Evolutionary conservation across 805 yeast species (phyloP), one percentile per base, ranked within the genome.

Genomic region (Wickerhamiella spandovensis): DNA sequence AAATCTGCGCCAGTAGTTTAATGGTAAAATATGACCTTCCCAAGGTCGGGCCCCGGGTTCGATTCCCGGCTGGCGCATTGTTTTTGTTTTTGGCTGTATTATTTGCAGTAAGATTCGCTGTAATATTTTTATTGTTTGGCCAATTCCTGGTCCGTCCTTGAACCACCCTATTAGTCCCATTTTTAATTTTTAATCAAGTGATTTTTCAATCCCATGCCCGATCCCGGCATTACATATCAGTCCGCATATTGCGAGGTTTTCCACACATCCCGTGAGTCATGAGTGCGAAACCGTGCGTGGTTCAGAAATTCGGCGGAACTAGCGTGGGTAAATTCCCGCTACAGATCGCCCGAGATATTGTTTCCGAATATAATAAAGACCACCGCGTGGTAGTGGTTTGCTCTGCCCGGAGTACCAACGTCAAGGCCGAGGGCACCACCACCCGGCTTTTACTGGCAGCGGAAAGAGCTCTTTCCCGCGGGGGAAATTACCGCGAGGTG

Each of bases 291-390:
- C 67, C 46, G 17, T 82, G 90, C 89, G 66, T 84, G 2, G 84
- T 92, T 6, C 98, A 92, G 66, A 92, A 92, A 67, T 92, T 86
- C 61, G 98, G 98, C 46, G 98, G 98, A 49, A 92, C 98, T 15
- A 81, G 92, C 45, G 96, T 92, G 30, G 98, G 98, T 21, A 92
- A 92, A 65, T 89, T 92, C 66, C 85, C 96, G 9, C 79, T 75
- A 48, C 76, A 82, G 56, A 92, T 92, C 50, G 88, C 87, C 24
- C 83, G 84, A 53, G 85, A 87, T 56, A 87, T 92, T 46, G 84
- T 92, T 46, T 54, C 56, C 61, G 77, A 72, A 22, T 86, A 79
- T 63, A 70, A 79, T 35, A 50, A 62, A 43, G 67, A 74, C 39
- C 68, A 69, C 45, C 74, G 82, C 50, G 95, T 89, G 15, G 97